Conservation (phyloP, 208 protist species). For the Trypanosomatidae sp. region DNA sequence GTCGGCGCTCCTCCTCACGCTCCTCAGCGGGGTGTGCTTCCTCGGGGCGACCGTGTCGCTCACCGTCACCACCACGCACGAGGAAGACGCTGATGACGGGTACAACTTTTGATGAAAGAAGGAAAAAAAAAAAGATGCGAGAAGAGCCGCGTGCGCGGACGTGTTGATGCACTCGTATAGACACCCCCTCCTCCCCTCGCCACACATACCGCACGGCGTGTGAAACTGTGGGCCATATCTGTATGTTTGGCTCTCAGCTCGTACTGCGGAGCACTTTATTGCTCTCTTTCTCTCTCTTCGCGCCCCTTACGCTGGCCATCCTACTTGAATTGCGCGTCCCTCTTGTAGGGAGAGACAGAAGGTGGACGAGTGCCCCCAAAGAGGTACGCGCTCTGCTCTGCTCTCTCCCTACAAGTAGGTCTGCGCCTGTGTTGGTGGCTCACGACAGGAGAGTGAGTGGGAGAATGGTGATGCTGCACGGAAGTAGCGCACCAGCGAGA, state of each 20-base stretch:
- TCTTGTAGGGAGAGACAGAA: neutral
- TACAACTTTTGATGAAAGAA: constrained; percentile 45
- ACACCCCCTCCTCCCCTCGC: neutral
- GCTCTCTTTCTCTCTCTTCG: neutral
- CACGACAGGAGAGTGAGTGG: neutral
- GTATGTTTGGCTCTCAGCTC: neutral
- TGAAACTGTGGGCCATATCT: neutral
- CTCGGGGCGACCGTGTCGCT: constrained; percentile 12
- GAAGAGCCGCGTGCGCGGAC: neutral
- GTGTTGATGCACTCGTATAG: neutral
- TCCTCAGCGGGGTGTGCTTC: constrained; percentile 40
- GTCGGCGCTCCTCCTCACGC: constrained; percentile 41
- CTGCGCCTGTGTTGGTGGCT: neutral
- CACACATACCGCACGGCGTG: neutral
- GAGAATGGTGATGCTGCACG: neutral
- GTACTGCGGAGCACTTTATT: neutral
- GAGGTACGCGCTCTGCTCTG: neutral
- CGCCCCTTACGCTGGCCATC: neutral
- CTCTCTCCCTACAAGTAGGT: neutral
- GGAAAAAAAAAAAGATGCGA: neutral
- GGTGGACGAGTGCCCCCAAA: neutral
- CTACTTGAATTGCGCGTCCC: neutral
- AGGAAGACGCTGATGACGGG: constrained; percentile 29
- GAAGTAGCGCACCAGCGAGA: neutral
- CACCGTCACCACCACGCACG: neutral